Conservation (phyloP, 495 filamentous ascomycete species). For the Cairneyella variabilis region DNA sequence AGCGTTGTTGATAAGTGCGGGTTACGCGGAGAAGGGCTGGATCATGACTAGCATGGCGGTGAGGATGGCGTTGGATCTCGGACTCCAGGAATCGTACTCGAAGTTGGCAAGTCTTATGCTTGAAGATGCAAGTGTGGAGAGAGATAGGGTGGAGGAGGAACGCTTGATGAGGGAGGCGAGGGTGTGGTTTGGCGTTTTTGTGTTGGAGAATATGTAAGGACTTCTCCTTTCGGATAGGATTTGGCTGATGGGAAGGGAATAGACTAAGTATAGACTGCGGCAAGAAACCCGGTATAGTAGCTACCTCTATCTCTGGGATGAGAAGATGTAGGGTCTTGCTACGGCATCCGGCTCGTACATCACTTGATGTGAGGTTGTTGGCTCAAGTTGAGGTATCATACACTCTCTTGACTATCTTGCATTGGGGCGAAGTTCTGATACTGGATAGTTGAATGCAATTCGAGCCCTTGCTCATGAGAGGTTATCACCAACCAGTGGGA, state of each 20-base stretch:
- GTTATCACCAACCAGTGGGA: not conserved
- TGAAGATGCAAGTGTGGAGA: conserved; percentile 12
- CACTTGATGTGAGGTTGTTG: conserved; percentile 45
- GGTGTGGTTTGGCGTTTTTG: conserved; percentile 44
- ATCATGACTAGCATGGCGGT: conserved; percentile 43
- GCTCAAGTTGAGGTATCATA: conserved; percentile 46
- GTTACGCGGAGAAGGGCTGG: conserved; percentile 46
- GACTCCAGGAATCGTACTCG: conserved; percentile 39
- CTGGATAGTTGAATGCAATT: conserved; percentile 42
- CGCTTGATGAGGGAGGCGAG: conserved; percentile 37
- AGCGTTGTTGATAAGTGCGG: conserved; percentile 43
- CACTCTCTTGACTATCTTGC: no score
- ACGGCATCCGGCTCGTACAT: conserved; percentile 37
- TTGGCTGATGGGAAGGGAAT: not conserved
- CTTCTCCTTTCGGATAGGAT: not conserved
- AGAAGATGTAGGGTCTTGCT: conserved; percentile 42
- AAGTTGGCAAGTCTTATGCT: conserved; percentile 31
- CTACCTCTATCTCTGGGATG: conserved; percentile 30
- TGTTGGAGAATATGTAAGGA: conserved; percentile 44
- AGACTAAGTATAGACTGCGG: conserved; percentile 50
- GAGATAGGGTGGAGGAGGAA: conserved; percentile 27
- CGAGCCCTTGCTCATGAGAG: conserved; percentile 27
- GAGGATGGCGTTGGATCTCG: conserved; percentile 42
- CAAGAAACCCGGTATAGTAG: conserved; percentile 41
- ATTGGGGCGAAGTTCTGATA: no score